Evolutionary conservation across 129 eudicot genomes (phyloP), one percentile per base, ranked within the genome.

Genomic region (Lonicera japonica): DNA sequence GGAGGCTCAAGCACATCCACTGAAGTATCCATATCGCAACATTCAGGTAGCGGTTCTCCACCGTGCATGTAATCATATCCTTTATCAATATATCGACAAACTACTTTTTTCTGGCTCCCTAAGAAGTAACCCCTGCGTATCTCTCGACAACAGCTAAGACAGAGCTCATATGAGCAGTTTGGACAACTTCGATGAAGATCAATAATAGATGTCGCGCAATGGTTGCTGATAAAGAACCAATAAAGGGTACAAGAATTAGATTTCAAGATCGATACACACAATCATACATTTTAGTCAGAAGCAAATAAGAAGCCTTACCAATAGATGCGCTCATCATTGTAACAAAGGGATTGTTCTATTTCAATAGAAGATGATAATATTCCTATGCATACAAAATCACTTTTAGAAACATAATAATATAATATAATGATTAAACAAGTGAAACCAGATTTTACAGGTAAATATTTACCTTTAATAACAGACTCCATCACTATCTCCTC

Each of bases 131-230:
- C 84, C 41, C 64, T 60, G 19, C 95, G 80, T 43, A 92, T 75
- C 75, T 92, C 98, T 22, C 38, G 77, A 71, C 82, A 87, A 79
- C 98, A 92, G 47, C 79, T 72, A 63, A 92, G 80, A 67, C 98
- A 92, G 29, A 92, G 73, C 77, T 92, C 98, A 54, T 77, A 92
- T 22, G 78, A 73, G 79, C 98, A 92, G 43, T 67, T 70, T 25
- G 91, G 89, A 70, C 98, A 92, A 70, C 98, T 84, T 69, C 98
- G 79, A 36, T 92, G 98, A 69, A 92, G 85, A 82, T 92, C 96
- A 63, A 85, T 67, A n/a, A 92, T 87, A 43, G 98, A 92, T 17
- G 96, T 87, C 69, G 91, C 73, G 72, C 98, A 92, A 60, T 82
- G 73, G 73, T 92, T 79, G 74, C 98, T 92, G 87, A 24, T 67